Percentiles rank a stretch among this genome's conserved stretches.
These are phyloP conservation scores for Eucalyptus grandis DNA, from an alignment of 345 rosid species.

Conservation along the genomic window DNA sequence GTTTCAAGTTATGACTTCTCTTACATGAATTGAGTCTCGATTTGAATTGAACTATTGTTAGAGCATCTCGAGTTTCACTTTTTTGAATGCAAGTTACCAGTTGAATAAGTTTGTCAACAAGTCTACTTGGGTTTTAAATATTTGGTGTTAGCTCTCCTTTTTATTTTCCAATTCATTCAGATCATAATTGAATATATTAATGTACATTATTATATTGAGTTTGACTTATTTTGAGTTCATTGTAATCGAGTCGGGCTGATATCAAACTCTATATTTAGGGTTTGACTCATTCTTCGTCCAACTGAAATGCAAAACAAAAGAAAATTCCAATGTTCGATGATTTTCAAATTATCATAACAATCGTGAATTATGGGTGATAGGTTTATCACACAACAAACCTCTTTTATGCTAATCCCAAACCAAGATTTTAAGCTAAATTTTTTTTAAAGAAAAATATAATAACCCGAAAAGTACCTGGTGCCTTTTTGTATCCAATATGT, in stretches of 20 bases:
- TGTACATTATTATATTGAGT: background rate
- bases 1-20: background rate
- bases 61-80: background rate
- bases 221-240: background rate
- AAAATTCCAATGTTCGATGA: background rate
- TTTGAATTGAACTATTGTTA: background rate
- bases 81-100: background rate
- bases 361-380: background rate
- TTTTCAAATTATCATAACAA: background rate
- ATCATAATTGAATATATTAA: background rate
- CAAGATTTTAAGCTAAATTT: background rate
- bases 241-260: rapidly evolving
- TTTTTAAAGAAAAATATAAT: background rate
- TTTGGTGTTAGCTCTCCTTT: background rate
- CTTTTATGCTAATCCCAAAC: background rate
- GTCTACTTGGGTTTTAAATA: rapidly evolving
- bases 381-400: background rate
- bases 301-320: background rate
- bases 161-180: rapidly evolving
- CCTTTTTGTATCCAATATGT: background rate
- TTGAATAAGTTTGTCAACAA: background rate
- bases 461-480: background rate
- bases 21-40: background rate
- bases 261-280: background rate
- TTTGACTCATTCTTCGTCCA: background rate